Conservation (phyloP, 1,139 yeast genomes). For the Cylindricascospora bacillispora region DNA sequence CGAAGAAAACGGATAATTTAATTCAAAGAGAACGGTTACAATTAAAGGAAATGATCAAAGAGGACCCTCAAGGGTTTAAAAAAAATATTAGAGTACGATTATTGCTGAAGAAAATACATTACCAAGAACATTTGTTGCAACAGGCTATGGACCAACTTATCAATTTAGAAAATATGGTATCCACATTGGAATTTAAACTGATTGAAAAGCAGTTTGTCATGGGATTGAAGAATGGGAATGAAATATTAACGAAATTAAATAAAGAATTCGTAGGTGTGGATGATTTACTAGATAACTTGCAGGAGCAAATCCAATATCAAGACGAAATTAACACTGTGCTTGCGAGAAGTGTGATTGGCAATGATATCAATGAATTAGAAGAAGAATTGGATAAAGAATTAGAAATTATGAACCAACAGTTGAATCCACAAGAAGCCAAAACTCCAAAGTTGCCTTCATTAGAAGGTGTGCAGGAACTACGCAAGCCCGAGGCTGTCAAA, state of each 20-base stretch:
- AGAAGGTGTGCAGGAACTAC: no score
- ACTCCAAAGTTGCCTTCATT: no score
- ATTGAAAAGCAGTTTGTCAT: conserved; percentile 75
- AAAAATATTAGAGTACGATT: conserved; percentile 40
- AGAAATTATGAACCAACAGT: conserved; percentile 31
- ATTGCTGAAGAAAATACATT: conserved; percentile 64
- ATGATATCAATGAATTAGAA: conserved; percentile 35
- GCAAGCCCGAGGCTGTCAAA: no score
- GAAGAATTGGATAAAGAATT: conserved; percentile 47
- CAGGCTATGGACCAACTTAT: conserved; percentile 70
- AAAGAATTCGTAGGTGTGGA: conserved; percentile 75
- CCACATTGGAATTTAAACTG: conserved; percentile 75
- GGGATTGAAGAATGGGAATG: conserved; percentile 72
- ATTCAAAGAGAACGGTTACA: conserved; percentile 29
- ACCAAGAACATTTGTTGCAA: conserved; percentile 55
- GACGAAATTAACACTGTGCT: conserved; percentile 45
- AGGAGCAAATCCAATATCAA: conserved; percentile 70
- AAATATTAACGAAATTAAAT: conserved; percentile 60
- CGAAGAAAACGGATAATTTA: conserved; percentile 43
- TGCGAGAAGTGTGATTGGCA: conserved; percentile 32
- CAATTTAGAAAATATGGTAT: conserved; percentile 59
- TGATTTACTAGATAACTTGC: conserved; percentile 68
- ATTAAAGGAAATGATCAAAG: conserved; percentile 20
- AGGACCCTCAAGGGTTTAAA: conserved; percentile 20
- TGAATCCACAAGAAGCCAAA: conserved; percentile 13